Conservation (phyloP, 306 rosid genomes). For the Dalbergia oliveri region DNA sequence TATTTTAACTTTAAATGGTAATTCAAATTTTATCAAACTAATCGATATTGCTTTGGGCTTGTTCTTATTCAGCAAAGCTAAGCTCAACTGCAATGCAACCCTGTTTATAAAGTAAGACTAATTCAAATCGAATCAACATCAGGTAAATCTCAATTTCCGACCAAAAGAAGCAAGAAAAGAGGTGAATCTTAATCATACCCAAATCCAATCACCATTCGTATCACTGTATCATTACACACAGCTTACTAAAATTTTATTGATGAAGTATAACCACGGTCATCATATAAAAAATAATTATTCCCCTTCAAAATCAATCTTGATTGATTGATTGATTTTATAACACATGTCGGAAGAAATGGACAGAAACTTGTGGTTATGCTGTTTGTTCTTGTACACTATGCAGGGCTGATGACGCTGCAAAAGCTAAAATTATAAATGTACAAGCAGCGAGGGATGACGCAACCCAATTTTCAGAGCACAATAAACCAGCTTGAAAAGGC, state of each 20-base stretch:
- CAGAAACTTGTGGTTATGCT: conserved; percentile 24
- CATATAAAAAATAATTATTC: background rate
- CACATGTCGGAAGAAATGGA: conserved; percentile 30
- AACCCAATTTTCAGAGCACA: conserved; percentile 43
- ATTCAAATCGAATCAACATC: background rate
- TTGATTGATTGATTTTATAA: conserved; percentile 39
- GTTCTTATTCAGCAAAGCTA: background rate
- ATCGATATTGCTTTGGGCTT: background rate
- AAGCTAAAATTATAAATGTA: conserved; percentile 40
- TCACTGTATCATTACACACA: background rate
- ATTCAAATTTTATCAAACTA: background rate
- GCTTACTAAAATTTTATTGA: conserved; percentile 6
- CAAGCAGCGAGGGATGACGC: conserved; percentile 45
- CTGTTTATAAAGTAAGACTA: background rate
- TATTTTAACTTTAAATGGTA: no score
- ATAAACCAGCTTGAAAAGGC: conserved; percentile 17
- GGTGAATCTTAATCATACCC: background rate
- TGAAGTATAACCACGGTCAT: conserved; percentile 14
- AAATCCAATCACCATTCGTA: background rate
- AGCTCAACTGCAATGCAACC: background rate
- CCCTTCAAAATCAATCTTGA: conserved; percentile 9
- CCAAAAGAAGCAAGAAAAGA: no score
- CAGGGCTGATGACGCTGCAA: conserved; percentile 44
- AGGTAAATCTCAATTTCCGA: background rate
- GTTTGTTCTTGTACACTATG: conserved; percentile 45